Conservation (phyloP, 2,329 filamentous ascomycete genomes). For the Sporothrix mexicana region DNA sequence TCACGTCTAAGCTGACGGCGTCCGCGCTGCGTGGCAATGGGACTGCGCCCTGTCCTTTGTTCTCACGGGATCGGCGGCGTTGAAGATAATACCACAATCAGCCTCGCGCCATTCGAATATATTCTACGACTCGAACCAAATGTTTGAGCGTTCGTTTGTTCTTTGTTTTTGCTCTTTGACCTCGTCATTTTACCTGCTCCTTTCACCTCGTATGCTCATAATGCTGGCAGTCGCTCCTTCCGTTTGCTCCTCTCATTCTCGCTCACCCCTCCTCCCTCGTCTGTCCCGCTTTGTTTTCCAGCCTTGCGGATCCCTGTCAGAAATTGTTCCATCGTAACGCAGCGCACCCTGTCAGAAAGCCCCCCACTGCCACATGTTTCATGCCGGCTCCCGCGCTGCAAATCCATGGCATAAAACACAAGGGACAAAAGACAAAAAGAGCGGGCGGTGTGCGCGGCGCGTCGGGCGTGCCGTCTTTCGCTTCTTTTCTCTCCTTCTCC, state of each 20-base stretch:
- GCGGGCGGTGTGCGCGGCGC: neutral
- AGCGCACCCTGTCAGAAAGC: neutral
- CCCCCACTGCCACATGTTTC: constrained; percentile 32
- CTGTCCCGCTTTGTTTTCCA: neutral
- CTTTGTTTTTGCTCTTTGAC: no score
- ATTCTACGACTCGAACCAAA: neutral
- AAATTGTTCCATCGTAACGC: neutral
- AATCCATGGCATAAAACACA: constrained; percentile 12
- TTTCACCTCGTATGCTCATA: neutral
- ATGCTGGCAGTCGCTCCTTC: neutral
- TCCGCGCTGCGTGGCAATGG: neutral
- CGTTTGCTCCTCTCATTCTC: neutral
- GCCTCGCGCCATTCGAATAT: no score
- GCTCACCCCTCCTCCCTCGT: neutral
- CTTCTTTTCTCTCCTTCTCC: neutral
- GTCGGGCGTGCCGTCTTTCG: neutral
- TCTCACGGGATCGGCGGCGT: neutral
- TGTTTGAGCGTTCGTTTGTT: neutral
- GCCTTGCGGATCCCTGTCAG: constrained; percentile 24
- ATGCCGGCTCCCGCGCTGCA: constrained; percentile 24
- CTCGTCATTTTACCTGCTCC: neutral
- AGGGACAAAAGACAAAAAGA: neutral
- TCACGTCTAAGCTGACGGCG: neutral
- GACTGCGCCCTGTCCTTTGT: constrained; percentile 4
- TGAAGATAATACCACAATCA: neutral